Evolutionary conservation across 2,329 filamentous ascomycete species (phyloP), one percentile per base, ranked within the genome.

Genomic region (Hansfordia pulvinata): DNA sequence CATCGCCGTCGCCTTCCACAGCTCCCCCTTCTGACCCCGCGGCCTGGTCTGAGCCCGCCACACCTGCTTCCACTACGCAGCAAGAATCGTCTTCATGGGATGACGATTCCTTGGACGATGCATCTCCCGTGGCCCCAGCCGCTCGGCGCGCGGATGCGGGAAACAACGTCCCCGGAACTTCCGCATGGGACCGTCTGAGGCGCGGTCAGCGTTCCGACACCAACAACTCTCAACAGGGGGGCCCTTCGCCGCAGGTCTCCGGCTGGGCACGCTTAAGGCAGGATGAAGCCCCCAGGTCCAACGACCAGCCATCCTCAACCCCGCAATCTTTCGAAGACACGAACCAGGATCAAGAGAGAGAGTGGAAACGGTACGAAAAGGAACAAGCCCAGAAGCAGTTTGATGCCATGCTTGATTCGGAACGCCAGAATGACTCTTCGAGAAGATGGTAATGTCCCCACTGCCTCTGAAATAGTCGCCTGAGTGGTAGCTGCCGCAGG

Each of bases 341-440:
- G 10, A 16, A 6, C 17, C 17, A 10, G 12, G 56, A 59, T 7
- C 50, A 52, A 28, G 53, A 59, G 13, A 51, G 40, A 30, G 35
- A 51, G 30, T 49, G 49, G 20, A 51, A 43, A 26, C 32, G 38
- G 4, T 39, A 46, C 10, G 52, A 50, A 22, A 63, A 55, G 39
- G 50, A 52, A 7, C 52, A 60, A 34, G 61, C 63, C 5, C 63
- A 68, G 31, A 53, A 47, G 31, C 60, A 68, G 17, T 68, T 67
- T 35, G 63, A 68, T 31, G 47, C 47, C 12, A 46, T 66, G 30
- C 30, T 67, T 3, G 62, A 67, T 21, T 45, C 49, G 10, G 63
- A 67, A 29, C 10, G 23, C 9, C 13, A 25, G 27, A 18, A n/a
- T n/a, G n/a, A n/a, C n/a, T n/a, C n/a, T n/a, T n/a, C n/a, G n/a